Evolutionary conservation across 768 basidiomycete species (phyloP).

Genomic region (Lanmaoa rubissima): DNA sequence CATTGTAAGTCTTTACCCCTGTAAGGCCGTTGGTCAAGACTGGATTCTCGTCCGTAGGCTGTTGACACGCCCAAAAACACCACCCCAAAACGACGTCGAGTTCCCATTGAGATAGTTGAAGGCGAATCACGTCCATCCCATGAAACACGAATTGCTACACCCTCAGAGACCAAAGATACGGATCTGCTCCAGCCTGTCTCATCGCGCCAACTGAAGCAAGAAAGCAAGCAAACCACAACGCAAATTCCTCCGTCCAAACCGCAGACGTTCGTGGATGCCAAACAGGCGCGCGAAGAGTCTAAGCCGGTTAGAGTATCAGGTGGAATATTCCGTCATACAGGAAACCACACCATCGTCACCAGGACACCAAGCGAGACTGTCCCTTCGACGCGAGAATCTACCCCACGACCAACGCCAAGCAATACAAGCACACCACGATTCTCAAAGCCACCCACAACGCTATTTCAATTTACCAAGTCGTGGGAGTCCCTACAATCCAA

Average conservation of each 20-base stretch:
- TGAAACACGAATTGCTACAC: not conserved
- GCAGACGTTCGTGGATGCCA: constrained; percentile 58
- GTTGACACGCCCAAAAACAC: not conserved
- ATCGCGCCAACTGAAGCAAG: constrained; percentile 32
- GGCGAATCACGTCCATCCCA: constrained; percentile 12
- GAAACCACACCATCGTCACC: constrained; percentile 57
- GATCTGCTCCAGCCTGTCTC: constrained; percentile 40
- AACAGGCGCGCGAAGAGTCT: constrained; percentile 49
- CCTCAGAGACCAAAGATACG: constrained; percentile 8
- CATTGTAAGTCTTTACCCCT: constrained; percentile 10
- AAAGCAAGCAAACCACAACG: constrained; percentile 11
- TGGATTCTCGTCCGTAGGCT: constrained; percentile 12
- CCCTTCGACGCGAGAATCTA: constrained; percentile 3
- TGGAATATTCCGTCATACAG: constrained; percentile 69
- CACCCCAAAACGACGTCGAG: constrained; percentile 48
- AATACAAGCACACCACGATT: constrained; percentile 2
- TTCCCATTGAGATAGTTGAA: constrained; percentile 65
- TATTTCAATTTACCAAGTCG: constrained; percentile 61
- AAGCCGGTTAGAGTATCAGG: constrained; percentile 55
- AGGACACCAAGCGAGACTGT: constrained; percentile 24
- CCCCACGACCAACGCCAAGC: not conserved
- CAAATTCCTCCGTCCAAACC: constrained; percentile 12
- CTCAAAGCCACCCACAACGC: constrained; percentile 37
- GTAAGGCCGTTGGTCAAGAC: not conserved
- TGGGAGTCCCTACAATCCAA: constrained; percentile 50